Evolutionary conservation across 2,329 filamentous ascomycete species (phyloP), one percentile per base, ranked within the genome.

Genomic region (Grosmannia serpens): DNA sequence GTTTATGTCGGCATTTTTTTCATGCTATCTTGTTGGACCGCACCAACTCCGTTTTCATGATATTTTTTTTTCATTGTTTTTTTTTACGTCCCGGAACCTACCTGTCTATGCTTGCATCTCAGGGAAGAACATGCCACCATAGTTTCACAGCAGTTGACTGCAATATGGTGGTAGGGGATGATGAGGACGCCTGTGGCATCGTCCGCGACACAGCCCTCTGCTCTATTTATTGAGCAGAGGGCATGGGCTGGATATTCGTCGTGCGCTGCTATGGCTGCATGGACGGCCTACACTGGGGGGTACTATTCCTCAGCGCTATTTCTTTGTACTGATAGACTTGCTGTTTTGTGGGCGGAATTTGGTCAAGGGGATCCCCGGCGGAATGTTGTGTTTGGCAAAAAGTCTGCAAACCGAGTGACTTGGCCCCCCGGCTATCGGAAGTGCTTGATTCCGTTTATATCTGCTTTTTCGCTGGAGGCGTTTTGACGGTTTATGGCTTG

Each of bases 321-420:
- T 59, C 63, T 66, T 67, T 69, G 67, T 68, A 68, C 64, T 64
- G 65, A 67, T 69, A 69, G 67, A 67, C 59, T 60, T 63, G 49
- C 17, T 55, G 46, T 59, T 55, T 41, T 56, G 46, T 51, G 54
- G 55, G 55, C 46, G 52, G 55, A 55, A 59, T 50, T 50, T 53
- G 60, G 55, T 59, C 54, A 57, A 46, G 38, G 57, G 54, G 41
- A 22, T 35, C 29, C n/a, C 38, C 8, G 50, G 56, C n/a, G 50
- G 49, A 27, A 26, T 26, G 31, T 13, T 35, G 46, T 41, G 46
- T 31, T 57, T 46, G 49, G 13, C 24, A 35, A 49, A 53, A 57
- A 53, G 50, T 57, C 22, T 44, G 49, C 33, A 35, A 57, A 17
- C 44, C 44, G 55, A 56, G 41, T 56, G 24, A 49, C 38, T 47